Base-by-base conservation (phyloP, 202 grass and related monocot genomes). In the Panicum virgatum region DNA sequence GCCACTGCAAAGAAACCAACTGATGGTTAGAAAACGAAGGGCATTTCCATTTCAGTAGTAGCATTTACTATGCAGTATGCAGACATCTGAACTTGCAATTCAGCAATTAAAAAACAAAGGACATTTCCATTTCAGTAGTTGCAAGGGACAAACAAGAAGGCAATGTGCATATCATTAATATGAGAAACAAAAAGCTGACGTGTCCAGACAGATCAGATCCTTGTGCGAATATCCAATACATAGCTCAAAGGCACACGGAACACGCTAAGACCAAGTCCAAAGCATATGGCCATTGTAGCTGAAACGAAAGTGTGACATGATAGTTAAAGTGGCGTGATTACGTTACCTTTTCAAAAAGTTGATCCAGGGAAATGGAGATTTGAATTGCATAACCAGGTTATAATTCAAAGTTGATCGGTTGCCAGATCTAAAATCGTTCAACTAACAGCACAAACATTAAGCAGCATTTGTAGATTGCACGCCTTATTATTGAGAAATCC, bases 1-100 rank as follows among this genome's bases (percentile, higher is more conserved):
- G 74, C 89, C 92, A 87, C 96, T 98, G 72, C 83, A 95, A 83
- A 73, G 71, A 75, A 83, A 74, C n/a, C 65, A 75, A 20, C 38
- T 75, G 61, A 73, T 32, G 67, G 69, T 87, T 47, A 90, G 52
- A 74, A 40, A 75, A 57, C 37, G 40, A 69, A 7, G 7, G 22
- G 8, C 25, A 26, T 10, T 23, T 75, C 52, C 45, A 79, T 75
- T 38, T 16, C 42, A 76, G 5, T 29, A 61, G 73, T 53, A 48
- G 38, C 37, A 71, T 57, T 70, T 60, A 48, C 47, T 29, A 59
- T 39, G 66, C 29, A 45, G 16, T n/a, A 23, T 30, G 73, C 32
- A 78, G 9, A 66, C 14, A 51, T 66, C 43, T 47, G 53, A 69
- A 70, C 7, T 23, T 23, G 26, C 50, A 40, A 50, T 64, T 57